phyloP scores from a whole-genome alignment of 176 grass and related monocot genomes.

The Olyra latifolia region DNA sequence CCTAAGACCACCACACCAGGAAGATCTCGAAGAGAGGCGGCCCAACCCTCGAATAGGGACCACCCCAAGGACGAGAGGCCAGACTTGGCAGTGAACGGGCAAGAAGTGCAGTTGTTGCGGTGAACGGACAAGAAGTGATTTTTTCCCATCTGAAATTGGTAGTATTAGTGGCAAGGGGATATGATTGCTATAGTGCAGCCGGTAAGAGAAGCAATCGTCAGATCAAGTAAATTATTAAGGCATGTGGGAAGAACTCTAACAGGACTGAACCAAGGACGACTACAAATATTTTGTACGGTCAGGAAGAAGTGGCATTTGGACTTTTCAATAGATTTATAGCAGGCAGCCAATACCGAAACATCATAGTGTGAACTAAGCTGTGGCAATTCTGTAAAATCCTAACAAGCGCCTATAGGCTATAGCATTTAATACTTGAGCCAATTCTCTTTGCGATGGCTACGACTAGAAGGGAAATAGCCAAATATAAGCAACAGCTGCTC shows the following conservation, averaged over 20 bases:
- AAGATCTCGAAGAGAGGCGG: too few species aligned
- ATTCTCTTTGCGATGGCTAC: background rate
- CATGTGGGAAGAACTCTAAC: background rate
- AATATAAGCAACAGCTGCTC: background rate
- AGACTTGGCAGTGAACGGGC: too few species aligned
- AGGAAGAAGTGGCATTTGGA: background rate
- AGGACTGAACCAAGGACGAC: background rate
- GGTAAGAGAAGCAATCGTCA: slow-evolving; percentile 3
- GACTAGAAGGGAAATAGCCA: background rate
- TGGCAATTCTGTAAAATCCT: background rate
- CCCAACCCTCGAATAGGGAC: too few species aligned
- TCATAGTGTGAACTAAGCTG: slow-evolving; percentile 10
- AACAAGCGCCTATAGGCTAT: background rate
- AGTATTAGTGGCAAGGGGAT: background rate
- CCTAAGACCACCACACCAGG: too few species aligned
- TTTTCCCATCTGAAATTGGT: background rate
- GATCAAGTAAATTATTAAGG: background rate
- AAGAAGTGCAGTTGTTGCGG: too few species aligned
- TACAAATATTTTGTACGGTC: background rate
- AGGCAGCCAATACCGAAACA: background rate
- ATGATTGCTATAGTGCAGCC: background rate
- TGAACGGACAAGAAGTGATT: too few species aligned
- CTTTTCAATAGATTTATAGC: slow-evolving; percentile 16
- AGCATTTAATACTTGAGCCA: slow-evolving; percentile 7
- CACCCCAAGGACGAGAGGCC: too few species aligned